Conservation (phyloP, 225 moss, liverwort and hornwort species). For the Polytrichum formosum region DNA sequence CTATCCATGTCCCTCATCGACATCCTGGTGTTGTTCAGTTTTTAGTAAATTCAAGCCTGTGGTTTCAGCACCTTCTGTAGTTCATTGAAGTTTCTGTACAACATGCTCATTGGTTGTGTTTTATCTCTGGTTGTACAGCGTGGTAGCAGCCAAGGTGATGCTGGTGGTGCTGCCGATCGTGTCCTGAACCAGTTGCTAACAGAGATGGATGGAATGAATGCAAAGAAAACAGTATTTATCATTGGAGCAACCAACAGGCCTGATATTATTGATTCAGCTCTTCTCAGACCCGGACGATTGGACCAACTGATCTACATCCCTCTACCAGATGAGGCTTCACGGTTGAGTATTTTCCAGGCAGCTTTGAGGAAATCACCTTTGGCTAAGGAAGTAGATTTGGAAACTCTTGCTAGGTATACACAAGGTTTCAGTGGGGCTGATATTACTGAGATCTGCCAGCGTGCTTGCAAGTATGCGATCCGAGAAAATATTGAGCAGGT, state of each 20-base stretch:
- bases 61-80: no score
- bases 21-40: no score
- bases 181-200: constrained; percentile 90
- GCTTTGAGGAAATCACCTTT: constrained; percentile 81
- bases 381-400: constrained; percentile 88
- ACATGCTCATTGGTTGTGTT: neutral
- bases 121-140: constrained; percentile 45
- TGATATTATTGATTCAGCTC: constrained; percentile 84
- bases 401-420: constrained; percentile 77
- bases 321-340: constrained; percentile 76
- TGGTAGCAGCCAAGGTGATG: constrained; percentile 88
- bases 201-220: constrained; percentile 98
- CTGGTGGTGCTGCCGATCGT: constrained; percentile 92
- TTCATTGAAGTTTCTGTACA: no score
- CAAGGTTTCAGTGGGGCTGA: constrained; percentile 98
- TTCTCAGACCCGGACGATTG: constrained; percentile 80
- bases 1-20: no score
- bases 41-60: no score
- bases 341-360: constrained; percentile 83
- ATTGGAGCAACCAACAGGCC: constrained; percentile 98
- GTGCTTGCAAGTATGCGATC: constrained; percentile 83
- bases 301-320: constrained; percentile 94
- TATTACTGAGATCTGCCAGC: constrained; percentile 94
- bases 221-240: constrained; percentile 94
- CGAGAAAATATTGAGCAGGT: constrained; percentile 96